These are phyloP conservation scores for Suhomyces taliae DNA, from an alignment of 1,139 yeast genomes.

Conservation along the genomic window DNA sequence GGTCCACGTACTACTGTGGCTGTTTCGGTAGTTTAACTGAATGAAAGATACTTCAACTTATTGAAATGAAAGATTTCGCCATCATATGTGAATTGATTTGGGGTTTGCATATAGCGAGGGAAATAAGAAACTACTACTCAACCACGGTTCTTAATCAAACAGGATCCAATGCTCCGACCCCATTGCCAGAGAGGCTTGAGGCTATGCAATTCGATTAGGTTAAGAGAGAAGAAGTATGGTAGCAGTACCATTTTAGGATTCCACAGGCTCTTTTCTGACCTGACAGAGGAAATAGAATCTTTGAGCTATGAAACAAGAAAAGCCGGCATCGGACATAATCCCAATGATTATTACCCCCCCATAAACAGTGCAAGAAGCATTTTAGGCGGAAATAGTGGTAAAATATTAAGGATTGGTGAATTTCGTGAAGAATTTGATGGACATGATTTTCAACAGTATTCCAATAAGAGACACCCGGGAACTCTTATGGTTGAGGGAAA, in stretches of 20 bases:
- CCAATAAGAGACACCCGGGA: constrained; percentile 16
- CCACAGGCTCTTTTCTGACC: not conserved
- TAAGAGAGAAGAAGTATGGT: not conserved
- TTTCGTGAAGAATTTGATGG: constrained; percentile 21
- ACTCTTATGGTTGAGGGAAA: constrained; percentile 51
- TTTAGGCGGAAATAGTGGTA: not conserved
- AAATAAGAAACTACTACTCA: too few relatives aligned
- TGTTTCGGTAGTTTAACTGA: too few relatives aligned
- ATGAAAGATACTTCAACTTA: too few relatives aligned
- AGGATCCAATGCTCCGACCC: not conserved
- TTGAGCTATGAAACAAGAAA: constrained; percentile 13
- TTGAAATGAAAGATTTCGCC: too few relatives aligned
- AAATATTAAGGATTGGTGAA: constrained; percentile 16
- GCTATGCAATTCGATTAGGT: not conserved
- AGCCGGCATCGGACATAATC: constrained; percentile 4
- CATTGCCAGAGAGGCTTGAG: not conserved
- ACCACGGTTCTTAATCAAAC: not conserved
- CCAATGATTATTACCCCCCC: constrained; percentile 20
- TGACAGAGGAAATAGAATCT: constrained; percentile 7
- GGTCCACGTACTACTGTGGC: too few relatives aligned
- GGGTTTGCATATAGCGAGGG: too few relatives aligned
- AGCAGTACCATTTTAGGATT: not conserved
- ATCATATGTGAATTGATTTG: too few relatives aligned
- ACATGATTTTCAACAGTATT: constrained; percentile 19
- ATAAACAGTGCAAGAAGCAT: constrained; percentile 14